Evolutionary conservation across 768 basidiomycete genomes (phyloP), one percentile per base, ranked within the genome.

Genomic region (Rhodotorula toruloides): DNA sequence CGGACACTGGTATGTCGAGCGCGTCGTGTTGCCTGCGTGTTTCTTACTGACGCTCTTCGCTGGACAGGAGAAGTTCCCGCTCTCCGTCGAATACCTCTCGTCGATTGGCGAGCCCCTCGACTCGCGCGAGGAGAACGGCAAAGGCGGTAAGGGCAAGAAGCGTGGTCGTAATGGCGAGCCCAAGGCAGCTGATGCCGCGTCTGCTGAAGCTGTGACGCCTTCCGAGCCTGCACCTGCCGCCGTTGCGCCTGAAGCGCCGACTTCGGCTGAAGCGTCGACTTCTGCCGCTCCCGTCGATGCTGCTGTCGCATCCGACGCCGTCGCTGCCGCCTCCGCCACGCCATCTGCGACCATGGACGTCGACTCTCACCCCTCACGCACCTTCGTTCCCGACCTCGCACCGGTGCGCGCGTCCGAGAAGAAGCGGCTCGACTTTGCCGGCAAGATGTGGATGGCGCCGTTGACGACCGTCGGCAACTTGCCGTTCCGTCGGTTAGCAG

Each of bases 391-490:
- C 4, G 91, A 94, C 71, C 85, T 86, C 1, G 65, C 70, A 4
- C 85, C 84, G 2, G 70, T 84, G 31, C 82, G 89, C 36, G 85
- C 87, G 49, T 76, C 79, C 19, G 96, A 99, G 79, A 98, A 97
- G 80, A 90, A 85, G 76, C 81, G 90, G 57, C 76, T 98, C 49
- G 79, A 89, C 73, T 98, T 93, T 90, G 78, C 81, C 13, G 90
- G 87, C 4, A 90, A 90, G 77, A 87, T 89, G 1, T 98, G 87
- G 76, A 80, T 87, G 11, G 86, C 86, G 6, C 94, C 94, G 4
- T 78, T 98, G 27, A 97, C 94, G 1, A 98, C 94, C 0, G 91
- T 93, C 44, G 94, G 94, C 21, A 98, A 99, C 74, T 77, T 98
- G 87, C 96, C 96, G 4, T 99, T 98, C 81, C 85, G 96, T 25